phyloP scores from a whole-genome alignment of 1,139 yeast genomes.

The Protomyces arabidopsidicola region DNA sequence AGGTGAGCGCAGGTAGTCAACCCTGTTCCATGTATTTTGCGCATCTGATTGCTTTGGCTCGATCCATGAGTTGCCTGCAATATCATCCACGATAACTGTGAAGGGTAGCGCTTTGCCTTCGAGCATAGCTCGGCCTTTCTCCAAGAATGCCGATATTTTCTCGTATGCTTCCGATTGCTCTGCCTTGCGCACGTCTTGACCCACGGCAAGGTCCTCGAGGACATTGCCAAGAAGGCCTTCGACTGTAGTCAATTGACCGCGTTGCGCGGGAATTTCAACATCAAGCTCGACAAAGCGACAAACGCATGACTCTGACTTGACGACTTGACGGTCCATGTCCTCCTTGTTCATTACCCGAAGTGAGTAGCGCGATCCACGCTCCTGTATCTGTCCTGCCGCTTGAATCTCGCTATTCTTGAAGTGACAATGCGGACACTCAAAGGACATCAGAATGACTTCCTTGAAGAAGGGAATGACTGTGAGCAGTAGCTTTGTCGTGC shows the following conservation, averaged over 20 bases:
- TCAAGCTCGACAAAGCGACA: constrained; percentile 80
- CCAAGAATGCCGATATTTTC: constrained; percentile 67
- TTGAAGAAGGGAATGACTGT: constrained; percentile 89
- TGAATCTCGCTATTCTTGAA: constrained; percentile 89
- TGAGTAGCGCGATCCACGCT: constrained; percentile 73
- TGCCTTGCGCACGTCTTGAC: constrained; percentile 72
- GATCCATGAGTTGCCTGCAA: constrained; percentile 96
- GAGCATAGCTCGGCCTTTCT: constrained; percentile 54
- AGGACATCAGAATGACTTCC: constrained; percentile 90
- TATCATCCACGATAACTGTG: constrained; percentile 81
- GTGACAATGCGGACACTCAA: constrained; percentile 92
- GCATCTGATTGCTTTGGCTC: constrained; percentile 86
- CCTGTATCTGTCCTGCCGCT: constrained; percentile 71
- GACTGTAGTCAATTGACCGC: constrained; percentile 86
- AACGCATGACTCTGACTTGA: constrained; percentile 83
- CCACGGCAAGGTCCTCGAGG: constrained; percentile 72
- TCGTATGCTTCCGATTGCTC: constrained; percentile 69
- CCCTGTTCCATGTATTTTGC: constrained; percentile 83
- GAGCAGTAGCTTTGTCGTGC: constrained; percentile 73
- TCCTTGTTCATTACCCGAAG: constrained; percentile 63
- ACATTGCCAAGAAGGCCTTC: constrained; percentile 85
- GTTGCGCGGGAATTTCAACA: constrained; percentile 89
- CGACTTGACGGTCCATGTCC: constrained; percentile 85
- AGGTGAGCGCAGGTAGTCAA: constrained; percentile 76
- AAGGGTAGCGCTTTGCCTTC: constrained; percentile 71